Conservation (phyloP, 441 rosid species). For the Erodium texanum region DNA sequence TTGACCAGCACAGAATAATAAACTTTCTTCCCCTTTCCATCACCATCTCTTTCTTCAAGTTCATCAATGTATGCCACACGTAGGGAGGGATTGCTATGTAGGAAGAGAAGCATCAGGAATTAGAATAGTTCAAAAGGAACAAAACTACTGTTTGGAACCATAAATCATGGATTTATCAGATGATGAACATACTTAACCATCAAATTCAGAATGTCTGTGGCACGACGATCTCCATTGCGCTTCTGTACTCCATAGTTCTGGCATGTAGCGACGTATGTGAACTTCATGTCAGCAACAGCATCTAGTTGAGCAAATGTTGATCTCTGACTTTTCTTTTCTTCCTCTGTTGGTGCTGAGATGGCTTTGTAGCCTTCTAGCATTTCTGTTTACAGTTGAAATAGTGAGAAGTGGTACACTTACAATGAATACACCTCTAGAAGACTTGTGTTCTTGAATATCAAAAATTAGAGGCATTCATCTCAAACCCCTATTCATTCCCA, state of each 20-base stretch:
- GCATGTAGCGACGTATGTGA: constrained; percentile 93
- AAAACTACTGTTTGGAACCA: not conserved
- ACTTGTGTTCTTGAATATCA: not conserved
- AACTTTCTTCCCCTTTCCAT: constrained; percentile 57
- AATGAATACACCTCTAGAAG: not conserved
- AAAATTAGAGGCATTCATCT: constrained; percentile 9
- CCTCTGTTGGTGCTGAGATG: constrained; percentile 67
- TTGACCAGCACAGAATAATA: constrained; percentile 85
- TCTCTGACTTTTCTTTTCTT: constrained; percentile 83
- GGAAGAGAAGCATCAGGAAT: constrained; percentile 19
- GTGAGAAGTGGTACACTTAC: constrained; percentile 13
- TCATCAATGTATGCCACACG: constrained; percentile 97
- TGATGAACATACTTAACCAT: constrained; percentile 81
- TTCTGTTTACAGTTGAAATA: constrained; percentile 43
- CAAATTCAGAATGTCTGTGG: constrained; percentile 88
- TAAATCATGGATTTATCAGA: constrained; percentile 4
- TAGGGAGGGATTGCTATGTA: constrained; percentile 77
- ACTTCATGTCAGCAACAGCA: constrained; percentile 95
- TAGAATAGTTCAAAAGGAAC: constrained; percentile 18
- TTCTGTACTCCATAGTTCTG: constrained; percentile 92
- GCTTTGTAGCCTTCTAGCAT: constrained; percentile 93
- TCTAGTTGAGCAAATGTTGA: constrained; percentile 70
- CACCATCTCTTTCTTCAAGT: constrained; percentile 76
- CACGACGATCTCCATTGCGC: constrained; percentile 88
- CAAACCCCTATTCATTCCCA: constrained; percentile 2